Conservation (phyloP, 371 early-diverging fungal genomes). For the Actinomortierella ambigua region DNA sequence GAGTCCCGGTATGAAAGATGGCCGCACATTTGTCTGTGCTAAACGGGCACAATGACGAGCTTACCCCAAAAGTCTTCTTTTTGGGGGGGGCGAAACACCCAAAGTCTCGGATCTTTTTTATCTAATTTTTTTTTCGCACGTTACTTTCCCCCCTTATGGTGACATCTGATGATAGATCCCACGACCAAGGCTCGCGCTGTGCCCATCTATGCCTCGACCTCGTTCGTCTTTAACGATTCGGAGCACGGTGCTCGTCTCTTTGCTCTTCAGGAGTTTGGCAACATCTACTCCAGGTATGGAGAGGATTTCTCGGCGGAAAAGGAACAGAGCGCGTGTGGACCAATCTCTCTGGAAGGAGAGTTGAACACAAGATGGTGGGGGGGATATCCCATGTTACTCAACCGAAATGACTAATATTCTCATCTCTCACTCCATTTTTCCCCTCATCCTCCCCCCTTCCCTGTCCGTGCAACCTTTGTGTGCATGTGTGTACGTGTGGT, state of each 20-base stretch:
- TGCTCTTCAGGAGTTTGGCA: constrained; percentile 66
- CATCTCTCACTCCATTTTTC: too few species aligned
- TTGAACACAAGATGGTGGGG: too few species aligned
- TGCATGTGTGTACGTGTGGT: neutral
- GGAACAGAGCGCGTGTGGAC: too few species aligned
- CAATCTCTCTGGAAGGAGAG: too few species aligned
- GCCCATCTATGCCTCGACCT: constrained; percentile 88
- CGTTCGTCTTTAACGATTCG: constrained; percentile 76
- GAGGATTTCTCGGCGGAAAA: too few species aligned
- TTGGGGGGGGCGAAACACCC: too few species aligned
- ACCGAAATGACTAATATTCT: too few species aligned
- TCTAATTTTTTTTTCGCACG: too few species aligned
- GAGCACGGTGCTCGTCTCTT: constrained; percentile 84
- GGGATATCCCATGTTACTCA: too few species aligned
- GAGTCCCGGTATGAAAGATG: constrained; percentile 47
- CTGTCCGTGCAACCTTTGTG: neutral
- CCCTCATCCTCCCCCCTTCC: too few species aligned
- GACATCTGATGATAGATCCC: constrained; percentile 46
- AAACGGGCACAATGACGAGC: neutral
- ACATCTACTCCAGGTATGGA: constrained; percentile 85
- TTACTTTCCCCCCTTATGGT: neutral
- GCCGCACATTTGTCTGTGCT: constrained; percentile 2
- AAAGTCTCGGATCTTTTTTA: too few species aligned
- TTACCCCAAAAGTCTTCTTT: too few species aligned
- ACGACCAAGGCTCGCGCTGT: constrained; percentile 84